These are phyloP conservation scores for Vairimorpha ceranae DNA, from an alignment of 371 early-diverging fungal genomes.

Conservation along the genomic window DNA sequence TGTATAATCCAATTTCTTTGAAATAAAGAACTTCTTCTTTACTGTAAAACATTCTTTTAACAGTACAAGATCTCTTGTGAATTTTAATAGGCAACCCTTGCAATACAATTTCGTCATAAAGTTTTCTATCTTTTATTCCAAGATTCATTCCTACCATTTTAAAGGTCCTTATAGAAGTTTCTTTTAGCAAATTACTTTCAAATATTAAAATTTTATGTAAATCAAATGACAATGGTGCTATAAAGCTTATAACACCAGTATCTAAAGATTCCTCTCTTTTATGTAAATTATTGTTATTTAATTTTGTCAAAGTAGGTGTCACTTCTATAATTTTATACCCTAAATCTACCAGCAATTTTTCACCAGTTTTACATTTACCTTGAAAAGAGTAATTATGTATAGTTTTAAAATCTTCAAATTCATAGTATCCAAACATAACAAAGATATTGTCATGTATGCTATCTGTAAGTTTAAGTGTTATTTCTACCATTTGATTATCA, in stretches of 20 bases:
- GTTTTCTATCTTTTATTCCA: constrained; percentile 45
- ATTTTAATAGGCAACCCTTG: constrained; percentile 58
- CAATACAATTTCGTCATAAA: constrained; percentile 50
- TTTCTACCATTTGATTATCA: constrained; percentile 21
- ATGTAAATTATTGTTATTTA: constrained; percentile 44
- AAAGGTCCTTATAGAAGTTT: constrained; percentile 5
- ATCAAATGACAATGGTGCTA: constrained; percentile 52
- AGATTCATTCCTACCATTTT: constrained; percentile 18
- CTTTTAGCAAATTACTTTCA: constrained; percentile 5
- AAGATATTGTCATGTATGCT: constrained; percentile 2
- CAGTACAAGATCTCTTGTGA: constrained; percentile 45
- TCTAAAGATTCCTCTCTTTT: constrained; percentile 36
- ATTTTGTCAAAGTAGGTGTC: constrained; percentile 21
- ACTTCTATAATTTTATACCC: constrained; percentile 42
- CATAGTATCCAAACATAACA: constrained; percentile 45
- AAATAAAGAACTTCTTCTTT: constrained; percentile 61
- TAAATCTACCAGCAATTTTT: constrained; percentile 38
- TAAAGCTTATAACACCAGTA: constrained; percentile 54
- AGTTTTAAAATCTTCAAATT: constrained; percentile 43
- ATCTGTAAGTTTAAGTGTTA: constrained; percentile 28
- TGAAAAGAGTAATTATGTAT: constrained; percentile 44
- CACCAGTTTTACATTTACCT: not conserved
- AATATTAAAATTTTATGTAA: constrained; percentile 26
- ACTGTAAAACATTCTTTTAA: constrained; percentile 60
- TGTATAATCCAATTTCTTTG: constrained; percentile 50